A percentile compares a stretch with the other conserved stretches of the same genome.
These are phyloP conservation scores for Coemansia pectinata DNA, from an alignment of 192 early-diverging fungal genomes.

Conservation along the genomic window DNA sequence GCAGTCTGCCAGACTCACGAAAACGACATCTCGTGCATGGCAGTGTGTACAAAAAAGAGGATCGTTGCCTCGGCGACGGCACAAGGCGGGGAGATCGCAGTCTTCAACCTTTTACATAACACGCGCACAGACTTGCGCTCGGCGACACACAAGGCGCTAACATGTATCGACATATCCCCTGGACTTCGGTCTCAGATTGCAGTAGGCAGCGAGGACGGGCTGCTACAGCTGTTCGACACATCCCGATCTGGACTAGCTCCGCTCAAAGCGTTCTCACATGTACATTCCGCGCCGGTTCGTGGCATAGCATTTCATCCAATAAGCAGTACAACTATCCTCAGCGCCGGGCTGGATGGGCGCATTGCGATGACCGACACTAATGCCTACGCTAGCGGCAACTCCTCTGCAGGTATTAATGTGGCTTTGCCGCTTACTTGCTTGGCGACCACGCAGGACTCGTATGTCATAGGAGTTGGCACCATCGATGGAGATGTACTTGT, in stretches of 20 bases:
- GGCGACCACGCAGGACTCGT: conserved; percentile 16
- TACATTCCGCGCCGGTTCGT: conserved; percentile 40
- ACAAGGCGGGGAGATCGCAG: conserved; percentile 41
- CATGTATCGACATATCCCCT: conserved; percentile 34
- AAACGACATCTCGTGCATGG: conserved; percentile 46
- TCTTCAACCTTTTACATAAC: conserved; percentile 46
- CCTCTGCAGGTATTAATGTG: conserved; percentile 6
- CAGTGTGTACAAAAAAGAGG: conserved; percentile 32
- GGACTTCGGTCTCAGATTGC: conserved; percentile 27
- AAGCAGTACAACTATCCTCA: conserved; percentile 11
- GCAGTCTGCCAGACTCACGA: conserved; percentile 44
- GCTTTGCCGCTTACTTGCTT: conserved; percentile 35
- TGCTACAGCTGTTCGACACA: conserved; percentile 51
- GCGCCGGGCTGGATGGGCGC: conserved; percentile 34
- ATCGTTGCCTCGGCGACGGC: conserved; percentile 40
- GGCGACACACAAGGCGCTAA: conserved; percentile 37
- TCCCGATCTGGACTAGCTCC: conserved; percentile 25
- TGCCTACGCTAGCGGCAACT: conserved; percentile 13
- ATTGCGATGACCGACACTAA: conserved; percentile 30
- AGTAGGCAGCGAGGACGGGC: conserved; percentile 49
- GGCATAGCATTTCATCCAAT: conserved; percentile 29
- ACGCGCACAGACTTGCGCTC: conserved; percentile 42
- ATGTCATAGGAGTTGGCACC: conserved; percentile 25
- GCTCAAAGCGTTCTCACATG: conserved; percentile 23
- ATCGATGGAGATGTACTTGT: conserved; percentile 43